phyloP scores from a whole-genome alignment of 257 asterid species.

The Solanum medicagineum region DNA sequence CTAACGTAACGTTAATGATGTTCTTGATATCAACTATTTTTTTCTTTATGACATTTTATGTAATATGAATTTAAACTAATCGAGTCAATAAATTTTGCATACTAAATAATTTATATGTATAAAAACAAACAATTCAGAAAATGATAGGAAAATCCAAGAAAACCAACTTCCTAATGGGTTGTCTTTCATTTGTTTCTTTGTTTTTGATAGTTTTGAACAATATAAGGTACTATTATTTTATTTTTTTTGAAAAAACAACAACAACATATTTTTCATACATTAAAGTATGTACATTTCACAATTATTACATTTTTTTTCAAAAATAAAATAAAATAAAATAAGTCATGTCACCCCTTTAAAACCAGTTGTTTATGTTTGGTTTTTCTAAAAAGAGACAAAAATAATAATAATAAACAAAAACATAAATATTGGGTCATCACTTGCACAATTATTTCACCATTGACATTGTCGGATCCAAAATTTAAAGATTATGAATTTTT shows the following conservation, averaged over 20 bases:
- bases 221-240: neutral
- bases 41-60: too few species aligned
- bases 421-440: neutral
- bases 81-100: neutral
- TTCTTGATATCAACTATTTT: neutral
- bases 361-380: constrained; percentile 25
- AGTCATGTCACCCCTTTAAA: neutral
- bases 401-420: neutral
- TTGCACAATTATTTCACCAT: neutral
- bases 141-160: neutral
- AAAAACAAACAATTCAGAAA: neutral
- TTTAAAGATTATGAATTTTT: neutral
- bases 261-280: neutral
- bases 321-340: neutral
- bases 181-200: neutral
- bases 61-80: neutral
- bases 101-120: neutral
- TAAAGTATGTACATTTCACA: neutral
- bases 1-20: neutral
- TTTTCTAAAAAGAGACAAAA: neutral
- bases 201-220: neutral
- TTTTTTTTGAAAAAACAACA: neutral
- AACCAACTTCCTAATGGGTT: neutral
- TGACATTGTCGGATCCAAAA: neutral
- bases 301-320: neutral